These are phyloP conservation scores for Strigomonas culicis DNA, from an alignment of 208 protist species.

Conservation along the genomic window DNA sequence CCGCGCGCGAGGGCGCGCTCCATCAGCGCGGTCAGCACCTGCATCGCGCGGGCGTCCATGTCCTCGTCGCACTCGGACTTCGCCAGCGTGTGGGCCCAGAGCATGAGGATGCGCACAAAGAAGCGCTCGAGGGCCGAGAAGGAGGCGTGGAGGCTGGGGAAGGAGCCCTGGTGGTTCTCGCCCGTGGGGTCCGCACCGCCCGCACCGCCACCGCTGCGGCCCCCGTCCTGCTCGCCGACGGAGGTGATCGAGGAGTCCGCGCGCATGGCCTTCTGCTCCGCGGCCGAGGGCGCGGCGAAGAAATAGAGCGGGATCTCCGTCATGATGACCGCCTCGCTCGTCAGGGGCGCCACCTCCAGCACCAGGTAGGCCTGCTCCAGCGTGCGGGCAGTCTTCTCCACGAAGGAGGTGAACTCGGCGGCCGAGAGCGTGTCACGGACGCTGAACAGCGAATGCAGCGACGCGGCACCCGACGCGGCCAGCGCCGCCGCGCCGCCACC, in stretches of 20 bases:
- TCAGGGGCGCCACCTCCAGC: conserved; percentile 38
- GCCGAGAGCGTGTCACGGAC: conserved; percentile 5
- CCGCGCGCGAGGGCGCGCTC: conserved; percentile 25
- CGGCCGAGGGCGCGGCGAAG: conserved; percentile 7
- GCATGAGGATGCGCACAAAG: conserved; percentile 44
- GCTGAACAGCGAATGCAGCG: not conserved
- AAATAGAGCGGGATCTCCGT: conserved; percentile 66
- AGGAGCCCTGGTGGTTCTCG: not conserved
- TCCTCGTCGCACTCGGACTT: conserved; percentile 58
- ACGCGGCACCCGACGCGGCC: not conserved
- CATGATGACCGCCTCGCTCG: conserved; percentile 51
- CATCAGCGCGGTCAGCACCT: conserved; percentile 56
- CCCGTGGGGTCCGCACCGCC: not conserved
- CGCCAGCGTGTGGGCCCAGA: conserved; percentile 53
- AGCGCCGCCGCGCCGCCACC: not conserved
- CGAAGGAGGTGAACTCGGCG: conserved; percentile 30
- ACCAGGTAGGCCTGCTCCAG: conserved; percentile 60
- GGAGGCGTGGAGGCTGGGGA: not conserved
- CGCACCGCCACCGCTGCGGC: no score
- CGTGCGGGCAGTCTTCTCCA: conserved; percentile 24
- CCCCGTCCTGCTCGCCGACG: no score
- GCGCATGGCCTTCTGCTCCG: not conserved
- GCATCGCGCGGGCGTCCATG: conserved; percentile 51
- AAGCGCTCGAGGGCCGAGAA: conserved; percentile 19
- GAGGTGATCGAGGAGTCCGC: not conserved